These are phyloP conservation scores for Brassica rapa DNA, from an alignment of 345 rosid genomes.

Conservation along the genomic window DNA sequence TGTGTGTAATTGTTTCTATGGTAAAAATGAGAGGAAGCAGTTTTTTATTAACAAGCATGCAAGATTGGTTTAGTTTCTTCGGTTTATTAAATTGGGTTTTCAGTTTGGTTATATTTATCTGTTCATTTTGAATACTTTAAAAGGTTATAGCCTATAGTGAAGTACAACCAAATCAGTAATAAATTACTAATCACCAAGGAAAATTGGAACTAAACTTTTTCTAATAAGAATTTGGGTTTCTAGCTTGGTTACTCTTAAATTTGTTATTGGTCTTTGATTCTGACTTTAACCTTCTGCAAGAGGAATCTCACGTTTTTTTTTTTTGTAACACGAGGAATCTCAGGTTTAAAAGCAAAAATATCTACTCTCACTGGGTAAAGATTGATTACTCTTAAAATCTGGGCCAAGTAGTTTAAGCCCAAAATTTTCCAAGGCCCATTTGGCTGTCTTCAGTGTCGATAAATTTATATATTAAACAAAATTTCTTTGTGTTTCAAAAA, in stretches of 20 bases:
- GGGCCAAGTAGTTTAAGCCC: background rate
- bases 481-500: too few species aligned
- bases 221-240: background rate
- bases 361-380: constrained; percentile 25
- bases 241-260: background rate
- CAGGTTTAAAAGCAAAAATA: constrained; percentile 23
- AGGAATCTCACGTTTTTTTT: background rate
- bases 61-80: background rate
- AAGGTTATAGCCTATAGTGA: background rate
- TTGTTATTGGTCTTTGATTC: too few species aligned
- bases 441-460: background rate
- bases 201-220: background rate
- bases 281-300: background rate
- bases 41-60: constrained; percentile 14
- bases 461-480: background rate
- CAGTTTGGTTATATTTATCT: background rate
- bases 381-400: background rate
- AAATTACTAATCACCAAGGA: background rate
- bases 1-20: constrained; percentile 15
- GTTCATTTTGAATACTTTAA: background rate
- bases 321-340: background rate
- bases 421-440: background rate
- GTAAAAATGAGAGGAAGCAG: background rate
- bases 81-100: background rate
- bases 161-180: background rate